Conservation (phyloP, 2,329 filamentous ascomycete species). For the Capronia coronata region DNA sequence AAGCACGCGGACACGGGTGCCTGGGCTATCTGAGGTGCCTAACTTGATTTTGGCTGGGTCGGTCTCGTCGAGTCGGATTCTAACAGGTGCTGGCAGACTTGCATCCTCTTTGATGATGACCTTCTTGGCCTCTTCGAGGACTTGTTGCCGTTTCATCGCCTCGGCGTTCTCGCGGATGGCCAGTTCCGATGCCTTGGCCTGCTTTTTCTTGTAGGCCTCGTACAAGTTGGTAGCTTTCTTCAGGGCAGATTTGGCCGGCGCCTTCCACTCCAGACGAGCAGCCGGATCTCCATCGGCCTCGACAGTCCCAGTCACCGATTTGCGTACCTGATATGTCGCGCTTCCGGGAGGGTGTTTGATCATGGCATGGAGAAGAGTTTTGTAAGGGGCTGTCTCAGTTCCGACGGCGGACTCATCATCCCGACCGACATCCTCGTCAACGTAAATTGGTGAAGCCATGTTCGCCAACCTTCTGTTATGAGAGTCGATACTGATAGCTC, state of each 20-base stretch:
- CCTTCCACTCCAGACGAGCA: slow-evolving; percentile 66
- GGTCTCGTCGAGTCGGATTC: slow-evolving; percentile 69
- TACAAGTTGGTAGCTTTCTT: slow-evolving; percentile 76
- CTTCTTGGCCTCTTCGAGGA: slow-evolving; percentile 78
- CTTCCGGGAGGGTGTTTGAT: slow-evolving; percentile 60
- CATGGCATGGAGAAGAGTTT: slow-evolving; percentile 71
- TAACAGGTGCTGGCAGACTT: slow-evolving; percentile 65
- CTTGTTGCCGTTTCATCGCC: slow-evolving; percentile 60
- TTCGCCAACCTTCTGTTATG: not conserved
- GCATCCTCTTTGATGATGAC: slow-evolving; percentile 63
- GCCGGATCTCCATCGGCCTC: slow-evolving; percentile 58
- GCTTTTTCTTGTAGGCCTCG: slow-evolving; percentile 76
- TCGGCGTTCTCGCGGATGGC: slow-evolving; percentile 67
- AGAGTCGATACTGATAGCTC: not conserved
- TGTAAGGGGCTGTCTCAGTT: slow-evolving; percentile 68
- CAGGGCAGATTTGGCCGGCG: slow-evolving; percentile 71
- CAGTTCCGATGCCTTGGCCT: slow-evolving; percentile 66
- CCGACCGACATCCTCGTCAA: slow-evolving; percentile 72
- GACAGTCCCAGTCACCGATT: slow-evolving; percentile 57
- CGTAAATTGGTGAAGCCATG: slow-evolving; percentile 54
- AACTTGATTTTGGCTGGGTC: slow-evolving; percentile 54
- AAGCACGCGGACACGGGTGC: slow-evolving; percentile 69
- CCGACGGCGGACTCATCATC: slow-evolving; percentile 63
- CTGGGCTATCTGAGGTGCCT: slow-evolving; percentile 52
- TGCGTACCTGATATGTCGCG: slow-evolving; percentile 61